Evolutionary conservation across 2,329 filamentous ascomycete genomes (phyloP).

Genomic region (Dissoconium aciculare): DNA sequence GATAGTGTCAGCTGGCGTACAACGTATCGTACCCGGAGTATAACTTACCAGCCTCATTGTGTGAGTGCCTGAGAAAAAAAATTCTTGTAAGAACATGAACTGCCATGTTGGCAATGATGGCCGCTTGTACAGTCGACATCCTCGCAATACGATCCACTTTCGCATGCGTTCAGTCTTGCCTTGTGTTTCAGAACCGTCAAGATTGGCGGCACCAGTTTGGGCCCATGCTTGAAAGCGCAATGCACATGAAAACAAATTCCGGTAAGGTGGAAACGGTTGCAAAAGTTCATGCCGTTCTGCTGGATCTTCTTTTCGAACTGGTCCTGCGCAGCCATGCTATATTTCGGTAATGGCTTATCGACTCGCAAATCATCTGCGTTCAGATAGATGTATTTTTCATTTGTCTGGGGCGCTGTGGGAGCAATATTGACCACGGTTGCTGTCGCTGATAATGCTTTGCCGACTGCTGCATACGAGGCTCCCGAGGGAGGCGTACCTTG

Average conservation of each 20-base stretch:
- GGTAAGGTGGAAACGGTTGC: constrained; percentile 25
- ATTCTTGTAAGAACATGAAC: constrained; percentile 25
- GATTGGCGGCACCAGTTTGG: constrained; percentile 25
- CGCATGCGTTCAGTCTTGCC: constrained; percentile 27
- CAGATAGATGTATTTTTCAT: constrained; percentile 25
- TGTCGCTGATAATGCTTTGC: constrained; percentile 23
- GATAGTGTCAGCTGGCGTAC: neutral
- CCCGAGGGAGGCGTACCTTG: constrained; percentile 10
- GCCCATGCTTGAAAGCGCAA: constrained; percentile 30
- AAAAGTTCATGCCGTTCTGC: constrained; percentile 20
- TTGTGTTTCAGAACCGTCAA: constrained; percentile 29
- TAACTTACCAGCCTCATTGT: constrained; percentile 25
- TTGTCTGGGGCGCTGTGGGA: constrained; percentile 15
- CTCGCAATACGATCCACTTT: constrained; percentile 23
- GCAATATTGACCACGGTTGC: constrained; percentile 28
- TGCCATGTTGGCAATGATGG: constrained; percentile 27
- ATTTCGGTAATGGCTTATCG: constrained; percentile 25
- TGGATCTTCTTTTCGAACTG: constrained; percentile 20
- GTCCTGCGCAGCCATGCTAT: constrained; percentile 18
- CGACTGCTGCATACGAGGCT: constrained; percentile 27
- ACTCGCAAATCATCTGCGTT: constrained; percentile 31
- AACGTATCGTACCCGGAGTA: neutral
- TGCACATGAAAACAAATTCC: constrained; percentile 31
- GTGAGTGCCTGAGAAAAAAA: constrained; percentile 27
- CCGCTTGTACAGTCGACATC: constrained; percentile 30